Conservation (phyloP, 176 grass and related monocot genomes). For the Aegilops longissima region DNA sequence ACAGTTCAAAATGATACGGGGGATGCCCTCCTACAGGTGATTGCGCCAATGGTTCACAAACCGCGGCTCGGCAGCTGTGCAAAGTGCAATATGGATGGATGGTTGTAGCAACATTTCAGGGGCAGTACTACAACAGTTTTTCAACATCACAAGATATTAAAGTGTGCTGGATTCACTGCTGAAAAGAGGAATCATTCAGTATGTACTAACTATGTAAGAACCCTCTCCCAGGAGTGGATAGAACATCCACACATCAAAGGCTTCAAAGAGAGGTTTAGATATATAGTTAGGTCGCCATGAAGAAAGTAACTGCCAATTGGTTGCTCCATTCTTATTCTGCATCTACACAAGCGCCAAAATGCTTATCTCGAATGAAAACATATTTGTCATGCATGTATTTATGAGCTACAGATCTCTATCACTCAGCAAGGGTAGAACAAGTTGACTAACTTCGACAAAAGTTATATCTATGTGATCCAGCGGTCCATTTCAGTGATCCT, state of each 20-base stretch:
- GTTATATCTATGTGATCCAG: background rate
- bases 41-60: background rate
- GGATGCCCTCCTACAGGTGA: background rate
- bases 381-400: background rate
- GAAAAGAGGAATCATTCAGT: no score
- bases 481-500: no score
- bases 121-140: no score
- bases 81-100: background rate
- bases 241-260: background rate
- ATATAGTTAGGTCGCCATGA: background rate
- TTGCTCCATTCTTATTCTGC: background rate
- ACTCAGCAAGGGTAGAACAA: background rate
- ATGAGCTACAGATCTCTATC: constrained; percentile 10
- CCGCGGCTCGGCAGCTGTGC: background rate
- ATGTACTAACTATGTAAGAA: no score
- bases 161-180: no score
- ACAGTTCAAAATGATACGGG: background rate
- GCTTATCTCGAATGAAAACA: background rate
- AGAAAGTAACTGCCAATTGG: background rate
- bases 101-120: background rate
- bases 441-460: background rate
- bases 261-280: background rate
- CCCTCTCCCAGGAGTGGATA: no score
- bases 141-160: no score
- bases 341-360: background rate